A percentile compares a stretch with the other conserved stretches of the same genome.
Evolutionary conservation across 2,329 filamentous ascomycete genomes (phyloP).

Genomic region (Monilinia fructigena): DNA sequence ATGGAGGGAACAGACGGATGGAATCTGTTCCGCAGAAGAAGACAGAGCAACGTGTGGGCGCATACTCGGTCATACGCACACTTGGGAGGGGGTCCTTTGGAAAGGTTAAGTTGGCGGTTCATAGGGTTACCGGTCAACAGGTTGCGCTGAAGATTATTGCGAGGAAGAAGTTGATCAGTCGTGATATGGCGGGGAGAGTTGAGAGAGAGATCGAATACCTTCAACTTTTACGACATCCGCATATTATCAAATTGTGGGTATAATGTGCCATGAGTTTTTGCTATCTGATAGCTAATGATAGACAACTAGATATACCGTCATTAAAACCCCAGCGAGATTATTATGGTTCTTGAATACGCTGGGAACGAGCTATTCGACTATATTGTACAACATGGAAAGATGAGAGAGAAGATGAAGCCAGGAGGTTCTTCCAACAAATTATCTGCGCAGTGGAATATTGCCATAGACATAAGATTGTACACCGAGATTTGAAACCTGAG

Average conservation of each 20-base stretch:
- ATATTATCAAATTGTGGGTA: conserved; percentile 95
- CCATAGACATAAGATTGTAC: conserved; percentile 97
- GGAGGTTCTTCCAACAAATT: conserved; percentile 98
- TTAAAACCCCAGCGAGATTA: conserved; percentile 92
- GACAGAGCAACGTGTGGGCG: conserved; percentile 81
- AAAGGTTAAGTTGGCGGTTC: conserved; percentile 95
- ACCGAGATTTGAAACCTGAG: conserved; percentile 95
- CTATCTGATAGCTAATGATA: conserved; percentile 33
- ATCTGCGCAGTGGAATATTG: conserved; percentile 98
- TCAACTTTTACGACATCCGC: conserved; percentile 89
- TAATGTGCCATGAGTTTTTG: neutral
- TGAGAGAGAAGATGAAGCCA: conserved; percentile 88
- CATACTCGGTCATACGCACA: conserved; percentile 87
- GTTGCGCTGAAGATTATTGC: conserved; percentile 98
- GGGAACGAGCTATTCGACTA: conserved; percentile 97
- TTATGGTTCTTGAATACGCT: conserved; percentile 98
- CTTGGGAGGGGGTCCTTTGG: conserved; percentile 96
- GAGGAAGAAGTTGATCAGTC: conserved; percentile 89
- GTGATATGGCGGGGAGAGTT: conserved; percentile 96
- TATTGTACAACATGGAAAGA: conserved; percentile 89
- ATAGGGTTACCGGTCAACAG: conserved; percentile 88
- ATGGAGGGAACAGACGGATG: conserved; percentile 30
- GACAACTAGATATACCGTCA: conserved; percentile 77
- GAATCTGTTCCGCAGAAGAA: conserved; percentile 44
- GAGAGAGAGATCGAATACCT: conserved; percentile 98